Evolutionary conservation across 148 eudicot genomes (phyloP).

Genomic region (Spergularia marina): DNA sequence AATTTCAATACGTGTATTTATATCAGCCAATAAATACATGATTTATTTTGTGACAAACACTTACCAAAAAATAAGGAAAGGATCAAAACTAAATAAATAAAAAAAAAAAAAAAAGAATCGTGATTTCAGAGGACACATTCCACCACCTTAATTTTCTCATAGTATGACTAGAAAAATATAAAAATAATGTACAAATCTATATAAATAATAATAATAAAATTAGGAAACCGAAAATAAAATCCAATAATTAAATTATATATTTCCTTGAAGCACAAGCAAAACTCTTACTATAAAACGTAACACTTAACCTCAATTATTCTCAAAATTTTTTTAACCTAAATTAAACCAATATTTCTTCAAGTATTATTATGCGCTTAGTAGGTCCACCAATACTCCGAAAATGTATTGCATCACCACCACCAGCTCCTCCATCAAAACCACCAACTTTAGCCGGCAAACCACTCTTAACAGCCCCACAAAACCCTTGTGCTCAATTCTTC

Average conservation of each 20-base stretch:
- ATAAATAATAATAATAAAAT: not conserved
- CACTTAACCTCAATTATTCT: no score
- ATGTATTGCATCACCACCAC: constrained; percentile 1
- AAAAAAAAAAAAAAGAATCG: no score
- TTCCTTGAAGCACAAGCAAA: constrained; percentile 17
- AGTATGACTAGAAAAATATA: not conserved
- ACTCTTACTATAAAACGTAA: not conserved
- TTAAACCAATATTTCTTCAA: not conserved
- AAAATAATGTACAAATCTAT: not conserved
- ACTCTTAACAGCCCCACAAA: constrained; percentile 13
- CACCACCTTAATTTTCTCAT: not conserved
- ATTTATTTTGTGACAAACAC: no score
- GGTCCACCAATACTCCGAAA: constrained; percentile 25
- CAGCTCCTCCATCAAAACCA: not conserved
- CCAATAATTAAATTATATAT: no score
- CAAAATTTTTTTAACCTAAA: not conserved
- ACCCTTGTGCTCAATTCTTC: constrained; percentile 25
- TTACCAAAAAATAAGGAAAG: no score
- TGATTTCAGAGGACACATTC: not conserved
- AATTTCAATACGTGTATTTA: no score
- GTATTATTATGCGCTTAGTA: constrained; percentile 15
- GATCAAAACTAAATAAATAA: no score
- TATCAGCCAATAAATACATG: no score
- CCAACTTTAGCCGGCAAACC: not conserved
- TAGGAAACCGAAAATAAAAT: not conserved